Base-by-base conservation (phyloP, 2,329 filamentous ascomycete genomes). In the Capronia coronata region DNA sequence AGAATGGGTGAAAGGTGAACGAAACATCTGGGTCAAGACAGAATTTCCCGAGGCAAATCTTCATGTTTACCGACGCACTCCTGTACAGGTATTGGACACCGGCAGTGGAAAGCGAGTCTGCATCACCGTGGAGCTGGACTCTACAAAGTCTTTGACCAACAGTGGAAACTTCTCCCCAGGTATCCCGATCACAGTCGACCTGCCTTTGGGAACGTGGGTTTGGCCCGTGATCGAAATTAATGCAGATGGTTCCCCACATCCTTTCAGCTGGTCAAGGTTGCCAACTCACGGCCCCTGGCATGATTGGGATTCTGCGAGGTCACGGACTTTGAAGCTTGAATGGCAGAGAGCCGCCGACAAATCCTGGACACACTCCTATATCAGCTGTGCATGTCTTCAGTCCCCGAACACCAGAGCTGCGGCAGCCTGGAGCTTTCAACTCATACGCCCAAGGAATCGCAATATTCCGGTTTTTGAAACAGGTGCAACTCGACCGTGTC, bases 321-420 rank as follows among this genome's bases (percentile, higher is more conserved):
- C 40, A 10, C 27, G 40, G 40, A 22, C 40, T 16, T 29, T 43
- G 40, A 43, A 29, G 23, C 21, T 43, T 9, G 40, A 43, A 43
- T 43, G 21, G n/a, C 7, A 43, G 23, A 22, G 4, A 7, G 19
- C 16, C 25, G 5, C 6, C 25, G 25, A 27, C 25, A 25, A 25
- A 11, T 10, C 6, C 19, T 43, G 40, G 40, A 16, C 21, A 9
- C 9, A n/a, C 14, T 16, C 7, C 14, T 11, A 43, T 11, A 11
- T 43, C 40, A 8, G 9, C 3, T 11, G 7, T 14, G 13, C 21
- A 25, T 43, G 19, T 25, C 18, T 43, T 25, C 23, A n/a, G 16
- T 27, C 4, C 40, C 16, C 21, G 40, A n/a, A 43, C 40, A n/a
- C 21, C 40, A 1, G 19, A 43, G n/a, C 22, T 43, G 40, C 21